Base-by-base conservation (phyloP, 371 early-diverging fungal species). In the Vairimorpha necatrix region DNA sequence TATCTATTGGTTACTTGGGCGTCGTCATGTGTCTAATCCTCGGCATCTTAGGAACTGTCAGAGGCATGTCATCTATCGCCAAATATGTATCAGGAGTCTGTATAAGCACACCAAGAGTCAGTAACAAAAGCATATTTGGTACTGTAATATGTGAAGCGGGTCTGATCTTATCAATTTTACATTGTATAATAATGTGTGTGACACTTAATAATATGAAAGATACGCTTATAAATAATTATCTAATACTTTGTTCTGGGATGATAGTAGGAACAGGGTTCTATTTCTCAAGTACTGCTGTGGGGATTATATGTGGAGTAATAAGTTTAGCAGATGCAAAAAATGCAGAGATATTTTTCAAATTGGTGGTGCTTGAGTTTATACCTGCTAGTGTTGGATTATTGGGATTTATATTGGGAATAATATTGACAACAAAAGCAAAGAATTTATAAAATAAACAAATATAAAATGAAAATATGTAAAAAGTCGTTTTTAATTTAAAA, bases 101-200 rank as follows among this genome's bases (percentile, higher is more conserved):
- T 33, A 80, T 86, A 30, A 67, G 67, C 34, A 56, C 56, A 0
- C 86, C 86, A 22, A 46, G 75, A 32, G 70, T 86, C 32, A 81
- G 80, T 22, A 75, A 78, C 22, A 83, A 84, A 70, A 63, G 81
- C 18, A 53, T 86, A 11, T 48, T 86, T 7, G 86, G 86, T 39
- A 83, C 79, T 42, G 82, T 84, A 28, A 81, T 86, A 18, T 86
- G 86, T 62, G 86, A 86, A 47, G 83, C 83, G 47, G 84, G 84
- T 38, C 67, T 84, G 30, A 63, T 85, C 14, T 62, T 68, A 50
- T 73, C 80, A 36, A 69, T 86, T 26, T 62, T 83, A 22, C 67
- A 68, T 32, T 80, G 74, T 46, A 74, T 82, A 36, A 69, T 82
- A 62, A 46, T 67, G 20, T 50, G 54, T 20, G 47, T 39, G 14